Evolutionary conservation across 2,329 filamentous ascomycete species (phyloP).

Genomic region (Aspergillus versicolor): DNA sequence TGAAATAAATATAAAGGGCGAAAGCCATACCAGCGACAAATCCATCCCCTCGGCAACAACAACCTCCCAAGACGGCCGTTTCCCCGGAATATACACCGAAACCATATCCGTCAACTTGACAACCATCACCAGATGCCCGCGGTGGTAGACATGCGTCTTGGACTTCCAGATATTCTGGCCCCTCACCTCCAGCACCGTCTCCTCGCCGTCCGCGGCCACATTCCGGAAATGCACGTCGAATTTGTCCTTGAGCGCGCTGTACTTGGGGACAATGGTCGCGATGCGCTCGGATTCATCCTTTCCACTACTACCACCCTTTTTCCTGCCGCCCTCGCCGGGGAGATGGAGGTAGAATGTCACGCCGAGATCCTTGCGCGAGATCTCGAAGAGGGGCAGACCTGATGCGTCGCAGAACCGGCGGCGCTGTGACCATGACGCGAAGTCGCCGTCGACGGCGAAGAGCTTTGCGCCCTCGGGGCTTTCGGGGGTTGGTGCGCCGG

Average conservation of each 20-base stretch:
- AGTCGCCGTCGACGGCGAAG: slow-evolving; percentile 16
- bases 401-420: slow-evolving; percentile 20
- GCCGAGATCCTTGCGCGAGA: slow-evolving; percentile 18
- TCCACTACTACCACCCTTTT: no score
- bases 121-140: slow-evolving; percentile 18
- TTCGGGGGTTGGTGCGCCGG: neutral
- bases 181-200: slow-evolving; percentile 13
- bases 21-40: slow-evolving; percentile 13
- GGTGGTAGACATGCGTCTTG: slow-evolving; percentile 17
- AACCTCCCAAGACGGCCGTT: slow-evolving; percentile 18
- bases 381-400: slow-evolving; percentile 21
- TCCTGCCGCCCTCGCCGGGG: slow-evolving; percentile 8
- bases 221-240: slow-evolving; percentile 15
- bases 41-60: slow-evolving; percentile 22
- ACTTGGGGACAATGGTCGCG: slow-evolving; percentile 15
- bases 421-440: slow-evolving; percentile 7
- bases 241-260: slow-evolving; percentile 19
- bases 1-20: no score
- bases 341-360: slow-evolving; percentile 22
- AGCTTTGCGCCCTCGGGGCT: neutral
- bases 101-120: slow-evolving; percentile 14
- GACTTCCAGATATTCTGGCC: slow-evolving; percentile 23
- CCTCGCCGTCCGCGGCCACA: slow-evolving; percentile 10
- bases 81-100: slow-evolving; percentile 15
- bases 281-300: slow-evolving; percentile 6